These are phyloP conservation scores for Gossypium schwendimanii DNA, from an alignment of 441 rosid genomes.

Conservation along the genomic window DNA sequence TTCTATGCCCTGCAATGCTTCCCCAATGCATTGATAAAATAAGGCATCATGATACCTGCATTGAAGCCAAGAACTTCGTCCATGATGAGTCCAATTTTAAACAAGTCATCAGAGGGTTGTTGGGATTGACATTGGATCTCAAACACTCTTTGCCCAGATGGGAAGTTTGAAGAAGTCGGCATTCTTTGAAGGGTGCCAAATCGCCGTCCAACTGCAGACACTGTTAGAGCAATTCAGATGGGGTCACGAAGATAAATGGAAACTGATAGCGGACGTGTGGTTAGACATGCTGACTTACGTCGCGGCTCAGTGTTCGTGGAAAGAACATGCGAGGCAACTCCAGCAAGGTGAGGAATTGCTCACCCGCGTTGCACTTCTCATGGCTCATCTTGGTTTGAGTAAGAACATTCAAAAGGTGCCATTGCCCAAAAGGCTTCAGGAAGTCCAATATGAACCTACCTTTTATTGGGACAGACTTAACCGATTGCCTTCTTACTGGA, in stretches of 20 bases:
- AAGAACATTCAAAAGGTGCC: background rate
- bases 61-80: background rate
- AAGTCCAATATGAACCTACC: background rate
- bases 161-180: background rate
- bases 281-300: background rate
- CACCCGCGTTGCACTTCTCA: constrained; percentile 13
- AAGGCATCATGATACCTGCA: background rate
- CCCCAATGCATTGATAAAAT: background rate
- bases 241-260: background rate
- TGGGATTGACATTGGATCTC: background rate
- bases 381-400: background rate
- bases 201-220: background rate
- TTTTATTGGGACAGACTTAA: background rate
- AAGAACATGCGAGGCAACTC: background rate
- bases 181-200: background rate
- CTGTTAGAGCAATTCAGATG: background rate
- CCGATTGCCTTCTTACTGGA: background rate
- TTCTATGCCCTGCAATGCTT: background rate
- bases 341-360: constrained; percentile 22
- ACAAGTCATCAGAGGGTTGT: background rate
- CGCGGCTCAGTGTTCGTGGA: background rate
- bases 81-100: background rate
- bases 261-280: background rate
- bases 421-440: background rate
- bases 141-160: background rate